phyloP scores from a whole-genome alignment of 805 yeast genomes.

The Starmera quercuum region DNA sequence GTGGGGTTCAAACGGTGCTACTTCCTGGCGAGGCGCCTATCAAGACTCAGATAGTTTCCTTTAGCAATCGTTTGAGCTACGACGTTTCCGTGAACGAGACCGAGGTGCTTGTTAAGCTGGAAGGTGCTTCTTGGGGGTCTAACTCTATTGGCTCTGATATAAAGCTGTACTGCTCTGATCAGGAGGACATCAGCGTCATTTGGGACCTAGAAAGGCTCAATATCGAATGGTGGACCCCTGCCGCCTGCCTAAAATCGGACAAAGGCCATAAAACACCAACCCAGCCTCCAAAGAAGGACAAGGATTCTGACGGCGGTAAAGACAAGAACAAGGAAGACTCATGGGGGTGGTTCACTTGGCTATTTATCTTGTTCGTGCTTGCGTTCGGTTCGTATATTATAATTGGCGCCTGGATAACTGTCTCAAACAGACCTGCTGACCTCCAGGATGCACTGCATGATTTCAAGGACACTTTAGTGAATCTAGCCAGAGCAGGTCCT shows the following conservation, averaged over 20 bases:
- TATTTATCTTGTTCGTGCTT: slow-evolving; percentile 67
- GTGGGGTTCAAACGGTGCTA: slow-evolving; percentile 59
- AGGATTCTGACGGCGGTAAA: slow-evolving; percentile 22
- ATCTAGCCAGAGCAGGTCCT: slow-evolving; percentile 52
- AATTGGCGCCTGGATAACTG: slow-evolving; percentile 69
- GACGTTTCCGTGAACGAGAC: slow-evolving; percentile 23
- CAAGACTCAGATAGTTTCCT: slow-evolving; percentile 56
- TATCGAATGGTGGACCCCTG: slow-evolving; percentile 31
- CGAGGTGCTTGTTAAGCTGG: slow-evolving; percentile 30
- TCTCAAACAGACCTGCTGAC: slow-evolving; percentile 58
- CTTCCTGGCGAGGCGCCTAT: slow-evolving; percentile 41
- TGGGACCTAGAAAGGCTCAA: slow-evolving; percentile 16
- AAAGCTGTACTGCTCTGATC: slow-evolving; percentile 21
- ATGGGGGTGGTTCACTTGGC: slow-evolving; percentile 81
- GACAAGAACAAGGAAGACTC: slow-evolving; percentile 25
- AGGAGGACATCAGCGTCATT: not conserved
- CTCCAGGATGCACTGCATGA: slow-evolving; percentile 69
- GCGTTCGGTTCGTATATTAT: slow-evolving; percentile 64
- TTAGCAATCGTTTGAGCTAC: slow-evolving; percentile 34
- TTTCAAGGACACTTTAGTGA: slow-evolving; percentile 59
- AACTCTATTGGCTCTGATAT: slow-evolving; percentile 38
- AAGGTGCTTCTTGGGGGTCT: slow-evolving; percentile 68
- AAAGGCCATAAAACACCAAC: slow-evolving; percentile 18
- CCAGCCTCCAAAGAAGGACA: slow-evolving; percentile 14
- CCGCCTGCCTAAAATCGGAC: slow-evolving; percentile 31